These are phyloP conservation scores for Benincasa hispida DNA, from an alignment of 306 rosid genomes.

Conservation along the genomic window DNA sequence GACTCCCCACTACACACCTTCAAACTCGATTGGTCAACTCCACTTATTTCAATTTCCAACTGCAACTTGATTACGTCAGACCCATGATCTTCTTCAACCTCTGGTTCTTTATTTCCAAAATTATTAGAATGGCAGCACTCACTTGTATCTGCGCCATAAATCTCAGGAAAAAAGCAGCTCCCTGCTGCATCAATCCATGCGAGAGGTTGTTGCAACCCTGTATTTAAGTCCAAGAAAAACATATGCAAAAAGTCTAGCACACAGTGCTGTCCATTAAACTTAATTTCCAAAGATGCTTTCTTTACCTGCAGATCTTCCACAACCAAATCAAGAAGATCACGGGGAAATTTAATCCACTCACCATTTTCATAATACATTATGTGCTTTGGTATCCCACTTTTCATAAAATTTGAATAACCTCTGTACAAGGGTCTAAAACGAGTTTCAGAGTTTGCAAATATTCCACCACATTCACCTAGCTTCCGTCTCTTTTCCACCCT, in stretches of 20 bases:
- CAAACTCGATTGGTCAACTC: constrained; percentile 26
- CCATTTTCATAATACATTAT: constrained; percentile 61
- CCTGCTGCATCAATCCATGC: constrained; percentile 91
- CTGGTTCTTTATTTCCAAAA: constrained; percentile 15
- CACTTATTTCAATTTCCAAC: constrained; percentile 74
- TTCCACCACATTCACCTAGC: constrained; percentile 22
- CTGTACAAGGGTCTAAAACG: constrained; percentile 22
- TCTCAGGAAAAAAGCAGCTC: constrained; percentile 79
- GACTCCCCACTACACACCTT: constrained; percentile 78
- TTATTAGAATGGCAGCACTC: constrained; percentile 10
- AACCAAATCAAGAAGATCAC: constrained; percentile 43
- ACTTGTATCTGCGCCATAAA: constrained; percentile 23
- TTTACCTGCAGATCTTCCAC: constrained; percentile 43
- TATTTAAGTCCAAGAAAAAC: constrained; percentile 55
- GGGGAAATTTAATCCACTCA: constrained; percentile 61
- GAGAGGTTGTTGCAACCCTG: constrained; percentile 54
- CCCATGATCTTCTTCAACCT: constrained; percentile 22
- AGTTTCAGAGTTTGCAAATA: constrained; percentile 15
- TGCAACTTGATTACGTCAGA: constrained; percentile 51
- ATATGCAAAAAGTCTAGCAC: constrained; percentile 76
- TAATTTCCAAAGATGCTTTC: constrained; percentile 54
- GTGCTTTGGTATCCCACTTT: constrained; percentile 58
- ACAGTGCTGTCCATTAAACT: constrained; percentile 37
- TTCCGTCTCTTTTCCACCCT: constrained; percentile 36
- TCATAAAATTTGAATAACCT: constrained; percentile 47